A percentile compares a stretch with the other conserved stretches of the same genome.
phyloP scores from a whole-genome alignment of 176 grass and related monocot species.

The Rhynchospora breviuscula region DNA sequence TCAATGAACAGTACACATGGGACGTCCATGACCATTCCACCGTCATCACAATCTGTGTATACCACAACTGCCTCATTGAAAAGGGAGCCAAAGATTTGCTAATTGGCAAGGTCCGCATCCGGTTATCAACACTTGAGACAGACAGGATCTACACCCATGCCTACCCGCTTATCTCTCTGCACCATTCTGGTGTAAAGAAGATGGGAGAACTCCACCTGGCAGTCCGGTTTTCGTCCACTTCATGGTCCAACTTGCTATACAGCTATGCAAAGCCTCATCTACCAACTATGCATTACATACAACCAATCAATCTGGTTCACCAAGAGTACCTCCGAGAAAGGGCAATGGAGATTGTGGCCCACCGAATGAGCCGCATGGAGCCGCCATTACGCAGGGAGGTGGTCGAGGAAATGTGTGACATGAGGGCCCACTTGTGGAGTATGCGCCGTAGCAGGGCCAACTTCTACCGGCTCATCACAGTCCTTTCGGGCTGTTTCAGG shows the following conservation, averaged over 20 bases:
- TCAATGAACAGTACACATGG: conserved; percentile 78
- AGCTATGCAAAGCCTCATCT: conserved; percentile 45
- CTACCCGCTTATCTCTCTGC: conserved; percentile 60
- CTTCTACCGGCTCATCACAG: conserved; percentile 60
- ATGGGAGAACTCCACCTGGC: conserved; percentile 68
- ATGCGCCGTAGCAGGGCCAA: conserved; percentile 82
- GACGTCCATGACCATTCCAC: conserved; percentile 73
- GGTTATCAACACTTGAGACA: conserved; percentile 71
- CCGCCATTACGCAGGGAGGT: conserved; percentile 61
- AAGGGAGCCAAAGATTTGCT: conserved; percentile 65
- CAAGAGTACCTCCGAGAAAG: conserved; percentile 53
- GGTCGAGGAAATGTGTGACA: conserved; percentile 69
- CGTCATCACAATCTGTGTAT: conserved; percentile 73
- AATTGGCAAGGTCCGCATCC: conserved; percentile 72
- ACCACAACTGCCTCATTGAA: conserved; percentile 71
- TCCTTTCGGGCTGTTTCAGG: conserved; percentile 44
- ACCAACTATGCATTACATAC: conserved; percentile 62
- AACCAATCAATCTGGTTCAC: conserved; percentile 49
- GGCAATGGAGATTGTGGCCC: conserved; percentile 49
- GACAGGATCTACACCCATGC: conserved; percentile 68
- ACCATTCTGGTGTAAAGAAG: conserved; percentile 54
- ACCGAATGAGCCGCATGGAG: conserved; percentile 63
- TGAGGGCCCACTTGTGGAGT: conserved; percentile 51
- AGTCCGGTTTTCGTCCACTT: conserved; percentile 51
- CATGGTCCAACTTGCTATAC: conserved; percentile 42